Evolutionary conservation across 2,329 filamentous ascomycete species (phyloP).

Genomic region (Parafenestella ontariensis): DNA sequence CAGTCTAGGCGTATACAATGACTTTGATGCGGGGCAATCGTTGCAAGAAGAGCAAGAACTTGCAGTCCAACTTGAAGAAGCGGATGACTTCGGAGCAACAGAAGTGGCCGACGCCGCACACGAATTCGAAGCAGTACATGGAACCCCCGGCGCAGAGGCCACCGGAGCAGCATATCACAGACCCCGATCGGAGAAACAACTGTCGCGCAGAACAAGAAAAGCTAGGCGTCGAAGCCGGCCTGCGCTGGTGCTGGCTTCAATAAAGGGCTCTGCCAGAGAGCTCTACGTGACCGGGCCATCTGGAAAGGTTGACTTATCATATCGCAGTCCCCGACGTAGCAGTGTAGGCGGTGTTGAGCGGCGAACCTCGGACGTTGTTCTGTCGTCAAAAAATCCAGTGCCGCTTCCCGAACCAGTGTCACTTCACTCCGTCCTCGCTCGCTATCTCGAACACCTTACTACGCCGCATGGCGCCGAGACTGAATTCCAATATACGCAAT

Average conservation of each 20-base stretch:
- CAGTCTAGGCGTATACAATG: not conserved
- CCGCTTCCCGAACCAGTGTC: conserved; percentile 18
- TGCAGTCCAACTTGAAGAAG: too few relatives aligned
- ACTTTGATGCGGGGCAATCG: not conserved
- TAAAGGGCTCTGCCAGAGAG: conserved; percentile 18
- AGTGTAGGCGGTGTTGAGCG: not conserved
- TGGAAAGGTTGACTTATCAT: conserved; percentile 23
- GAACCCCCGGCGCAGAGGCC: too few relatives aligned
- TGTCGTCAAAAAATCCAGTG: not conserved
- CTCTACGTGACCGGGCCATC: conserved; percentile 23
- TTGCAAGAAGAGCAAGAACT: not conserved
- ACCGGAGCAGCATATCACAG: too few relatives aligned
- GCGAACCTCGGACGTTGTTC: not conserved
- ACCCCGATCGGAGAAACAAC: too few relatives aligned
- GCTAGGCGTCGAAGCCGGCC: conserved; percentile 28
- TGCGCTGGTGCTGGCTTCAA: conserved; percentile 26
- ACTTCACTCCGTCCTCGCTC: conserved; percentile 36
- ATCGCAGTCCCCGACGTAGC: conserved; percentile 2
- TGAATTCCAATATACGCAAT: conserved; percentile 17
- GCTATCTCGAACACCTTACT: conserved; percentile 29
- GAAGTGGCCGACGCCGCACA: too few relatives aligned
- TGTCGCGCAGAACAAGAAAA: conserved; percentile 21
- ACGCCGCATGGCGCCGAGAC: conserved; percentile 1
- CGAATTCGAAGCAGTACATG: too few relatives aligned
- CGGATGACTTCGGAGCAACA: too few relatives aligned